Conservation (phyloP, 192 early-diverging fungal species). For the Umbelopsis ramanniana region DNA sequence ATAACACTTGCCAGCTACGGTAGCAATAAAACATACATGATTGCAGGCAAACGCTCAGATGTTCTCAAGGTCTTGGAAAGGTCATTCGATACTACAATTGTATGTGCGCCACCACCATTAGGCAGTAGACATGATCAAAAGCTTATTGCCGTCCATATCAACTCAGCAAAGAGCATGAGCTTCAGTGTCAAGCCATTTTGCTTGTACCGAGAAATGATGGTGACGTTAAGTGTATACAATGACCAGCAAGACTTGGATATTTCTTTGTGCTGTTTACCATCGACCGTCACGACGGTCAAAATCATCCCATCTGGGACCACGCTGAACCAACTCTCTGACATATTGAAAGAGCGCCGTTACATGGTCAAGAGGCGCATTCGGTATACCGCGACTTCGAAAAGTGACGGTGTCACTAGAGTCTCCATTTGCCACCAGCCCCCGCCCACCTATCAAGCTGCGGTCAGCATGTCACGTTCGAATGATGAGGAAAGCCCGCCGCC, state of each 20-base stretch:
- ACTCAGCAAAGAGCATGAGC: not conserved
- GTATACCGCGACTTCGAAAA: not conserved
- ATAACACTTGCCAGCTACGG: not conserved
- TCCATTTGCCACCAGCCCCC: not conserved
- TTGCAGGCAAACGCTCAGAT: not conserved
- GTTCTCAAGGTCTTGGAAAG: not conserved
- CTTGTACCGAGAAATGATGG: not conserved
- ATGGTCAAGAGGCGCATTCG: not conserved
- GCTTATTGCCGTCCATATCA: not conserved
- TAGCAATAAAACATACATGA: conserved; percentile 2
- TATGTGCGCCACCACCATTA: not conserved
- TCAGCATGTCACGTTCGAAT: not conserved
- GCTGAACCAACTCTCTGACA: not conserved
- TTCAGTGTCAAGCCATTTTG: not conserved
- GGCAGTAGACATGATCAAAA: conserved; percentile 1
- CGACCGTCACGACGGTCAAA: not conserved
- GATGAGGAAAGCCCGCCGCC: not conserved
- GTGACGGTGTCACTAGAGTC: not conserved
- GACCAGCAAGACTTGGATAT: not conserved
- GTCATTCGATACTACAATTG: not conserved
- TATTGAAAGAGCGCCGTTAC: not conserved
- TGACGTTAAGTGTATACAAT: not conserved
- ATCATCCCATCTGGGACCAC: not conserved
- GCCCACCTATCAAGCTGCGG: not conserved
- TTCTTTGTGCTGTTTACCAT: not conserved